Evolutionary conservation across 108 stramenopile genomes (phyloP).

Genomic region (Phaeodactylum tricornutum): DNA sequence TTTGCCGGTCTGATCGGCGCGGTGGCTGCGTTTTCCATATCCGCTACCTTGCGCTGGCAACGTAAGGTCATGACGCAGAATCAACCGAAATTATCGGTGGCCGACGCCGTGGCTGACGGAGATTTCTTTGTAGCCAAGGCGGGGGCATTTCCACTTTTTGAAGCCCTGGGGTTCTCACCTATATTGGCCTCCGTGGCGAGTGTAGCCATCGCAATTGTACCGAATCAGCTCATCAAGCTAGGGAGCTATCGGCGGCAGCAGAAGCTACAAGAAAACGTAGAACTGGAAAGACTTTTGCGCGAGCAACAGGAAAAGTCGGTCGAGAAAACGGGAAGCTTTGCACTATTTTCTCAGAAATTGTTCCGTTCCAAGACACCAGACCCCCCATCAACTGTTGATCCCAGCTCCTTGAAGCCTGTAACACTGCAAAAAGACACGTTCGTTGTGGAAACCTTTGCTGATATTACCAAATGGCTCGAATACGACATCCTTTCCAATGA

Average conservation of each 20-base stretch:
- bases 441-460: slow-evolving; percentile 61
- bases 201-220: slow-evolving; percentile 43
- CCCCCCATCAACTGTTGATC: too few species aligned
- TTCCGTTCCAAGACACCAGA: too few species aligned
- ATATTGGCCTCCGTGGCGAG: slow-evolving; percentile 39
- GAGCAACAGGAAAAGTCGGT: background rate
- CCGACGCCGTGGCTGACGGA: slow-evolving; percentile 54
- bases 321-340: too few species aligned
- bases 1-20: slow-evolving; percentile 56
- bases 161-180: slow-evolving; percentile 48
- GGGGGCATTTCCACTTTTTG: slow-evolving; percentile 40
- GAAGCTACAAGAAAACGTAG: slow-evolving; percentile 2
- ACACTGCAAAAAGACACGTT: slow-evolving; percentile 2
- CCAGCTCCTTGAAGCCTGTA: too few species aligned
- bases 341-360: too few species aligned
- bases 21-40: slow-evolving; percentile 36
- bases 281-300: background rate
- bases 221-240: slow-evolving; percentile 54
- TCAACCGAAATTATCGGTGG: background rate
- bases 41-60: background rate
- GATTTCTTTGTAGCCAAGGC: slow-evolving; percentile 70
- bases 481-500: slow-evolving; percentile 54
- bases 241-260: slow-evolving; percentile 1
- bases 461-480: slow-evolving; percentile 68
- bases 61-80: background rate